Conservation (phyloP, 2,329 filamentous ascomycete genomes). For the Albophoma yamanashiensis region DNA sequence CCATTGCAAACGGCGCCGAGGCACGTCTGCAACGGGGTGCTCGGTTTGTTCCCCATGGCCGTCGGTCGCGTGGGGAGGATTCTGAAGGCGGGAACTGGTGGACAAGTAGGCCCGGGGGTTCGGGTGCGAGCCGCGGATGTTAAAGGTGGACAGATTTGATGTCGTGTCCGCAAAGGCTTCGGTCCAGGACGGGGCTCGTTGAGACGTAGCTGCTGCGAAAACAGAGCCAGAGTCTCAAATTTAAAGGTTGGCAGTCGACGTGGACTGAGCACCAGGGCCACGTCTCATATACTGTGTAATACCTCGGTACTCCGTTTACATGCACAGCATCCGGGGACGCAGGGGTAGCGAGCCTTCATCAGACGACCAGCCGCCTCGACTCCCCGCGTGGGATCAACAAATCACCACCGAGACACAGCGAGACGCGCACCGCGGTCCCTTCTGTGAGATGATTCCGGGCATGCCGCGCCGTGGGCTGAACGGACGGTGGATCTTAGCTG, state of each 20-base stretch:
- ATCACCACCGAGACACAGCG: neutral
- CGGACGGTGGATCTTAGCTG: neutral
- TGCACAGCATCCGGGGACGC: neutral
- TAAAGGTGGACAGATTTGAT: neutral
- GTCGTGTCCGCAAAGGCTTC: too few species aligned
- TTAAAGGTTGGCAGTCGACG: neutral
- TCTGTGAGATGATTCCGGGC: neutral
- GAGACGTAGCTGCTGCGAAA: neutral
- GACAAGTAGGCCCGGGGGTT: neutral
- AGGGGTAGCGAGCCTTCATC: neutral
- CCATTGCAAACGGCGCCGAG: slow-evolving; percentile 35
- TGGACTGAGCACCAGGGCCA: neutral
- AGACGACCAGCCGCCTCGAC: neutral
- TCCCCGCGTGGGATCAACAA: neutral
- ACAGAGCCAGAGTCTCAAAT: neutral
- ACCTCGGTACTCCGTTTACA: neutral
- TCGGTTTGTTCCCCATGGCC: slow-evolving; percentile 32
- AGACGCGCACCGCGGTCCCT: neutral
- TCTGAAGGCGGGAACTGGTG: neutral
- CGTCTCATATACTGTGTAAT: neutral
- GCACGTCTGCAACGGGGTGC: slow-evolving; percentile 30
- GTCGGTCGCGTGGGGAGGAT: neutral
- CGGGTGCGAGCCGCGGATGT: neutral
- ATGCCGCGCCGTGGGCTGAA: neutral
- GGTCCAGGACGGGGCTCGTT: neutral